These are phyloP conservation scores for Ophiostoma sp. DNA, from an alignment of 2,329 filamentous ascomycete genomes.

Conservation along the genomic window DNA sequence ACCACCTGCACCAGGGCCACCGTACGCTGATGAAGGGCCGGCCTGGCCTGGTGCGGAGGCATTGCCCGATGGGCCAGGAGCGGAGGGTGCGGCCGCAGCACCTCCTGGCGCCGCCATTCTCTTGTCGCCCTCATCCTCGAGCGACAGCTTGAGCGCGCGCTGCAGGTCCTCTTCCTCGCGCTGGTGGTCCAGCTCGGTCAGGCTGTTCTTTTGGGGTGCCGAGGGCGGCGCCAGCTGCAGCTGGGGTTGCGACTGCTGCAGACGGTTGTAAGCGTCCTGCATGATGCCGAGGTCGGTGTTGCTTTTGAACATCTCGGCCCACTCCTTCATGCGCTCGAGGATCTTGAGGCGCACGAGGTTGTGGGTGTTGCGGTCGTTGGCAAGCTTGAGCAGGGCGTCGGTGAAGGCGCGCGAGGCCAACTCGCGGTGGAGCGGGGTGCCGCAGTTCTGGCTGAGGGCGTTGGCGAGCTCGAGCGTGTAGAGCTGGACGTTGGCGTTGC, in stretches of 20 bases:
- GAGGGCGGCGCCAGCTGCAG: conserved; percentile 78
- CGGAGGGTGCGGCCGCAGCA: conserved; percentile 34
- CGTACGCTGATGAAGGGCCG: not conserved
- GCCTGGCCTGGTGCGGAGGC: not conserved
- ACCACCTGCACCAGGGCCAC: conserved; percentile 40
- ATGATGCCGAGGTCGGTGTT: conserved; percentile 94
- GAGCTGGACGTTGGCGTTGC: conserved; percentile 92
- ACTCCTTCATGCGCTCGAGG: conserved; percentile 90
- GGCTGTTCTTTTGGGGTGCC: conserved; percentile 85
- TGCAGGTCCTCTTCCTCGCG: conserved; percentile 97
- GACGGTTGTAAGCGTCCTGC: conserved; percentile 85
- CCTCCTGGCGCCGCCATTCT: conserved; percentile 32
- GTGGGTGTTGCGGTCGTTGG: conserved; percentile 91
- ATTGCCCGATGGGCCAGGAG: conserved; percentile 22
- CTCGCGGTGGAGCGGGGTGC: conserved; percentile 78
- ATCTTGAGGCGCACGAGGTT: conserved; percentile 97
- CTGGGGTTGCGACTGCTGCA: conserved; percentile 81
- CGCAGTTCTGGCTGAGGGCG: conserved; percentile 87
- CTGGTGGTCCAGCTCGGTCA: conserved; percentile 82
- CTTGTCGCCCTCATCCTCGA: conserved; percentile 76
- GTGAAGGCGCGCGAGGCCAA: conserved; percentile 88
- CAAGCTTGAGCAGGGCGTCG: conserved; percentile 83
- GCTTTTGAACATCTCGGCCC: conserved; percentile 87
- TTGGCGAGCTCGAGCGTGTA: conserved; percentile 94
- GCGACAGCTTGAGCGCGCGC: conserved; percentile 86